phyloP scores from a whole-genome alignment of 257 asterid species.

The Solanum bulbocastanum region DNA sequence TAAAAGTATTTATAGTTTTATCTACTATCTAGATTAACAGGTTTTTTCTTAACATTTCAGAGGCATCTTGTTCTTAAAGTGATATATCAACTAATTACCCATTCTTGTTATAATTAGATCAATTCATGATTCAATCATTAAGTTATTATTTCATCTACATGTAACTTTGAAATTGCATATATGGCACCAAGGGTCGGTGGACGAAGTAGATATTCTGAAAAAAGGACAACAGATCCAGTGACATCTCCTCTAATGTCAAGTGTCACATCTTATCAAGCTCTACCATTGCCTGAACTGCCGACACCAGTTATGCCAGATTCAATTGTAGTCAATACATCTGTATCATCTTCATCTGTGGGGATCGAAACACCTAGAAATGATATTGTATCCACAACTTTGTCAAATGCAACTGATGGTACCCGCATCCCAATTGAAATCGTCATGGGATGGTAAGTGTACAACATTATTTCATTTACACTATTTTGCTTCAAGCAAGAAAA shows the following conservation, averaged over 20 bases:
- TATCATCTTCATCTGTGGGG: neutral
- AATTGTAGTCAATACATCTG: neutral
- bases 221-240: neutral
- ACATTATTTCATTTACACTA: too few relatives aligned
- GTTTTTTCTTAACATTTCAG: neutral
- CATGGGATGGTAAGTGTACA: too few relatives aligned
- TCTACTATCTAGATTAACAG: neutral
- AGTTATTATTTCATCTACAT: too few relatives aligned
- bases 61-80: neutral
- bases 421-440: too few relatives aligned
- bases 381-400: too few relatives aligned
- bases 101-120: neutral
- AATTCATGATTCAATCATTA: too few relatives aligned
- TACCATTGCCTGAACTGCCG: neutral
- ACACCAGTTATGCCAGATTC: neutral
- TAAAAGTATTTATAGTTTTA: too few relatives aligned
- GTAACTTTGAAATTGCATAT: neutral
- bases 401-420: too few relatives aligned
- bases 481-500: too few relatives aligned
- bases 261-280: neutral
- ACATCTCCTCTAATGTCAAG: neutral
- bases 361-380: too few relatives aligned
- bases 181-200: neutral
- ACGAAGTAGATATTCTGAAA: neutral
- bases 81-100: neutral